Conservation (phyloP, 768 basidiomycete genomes). For the Strobilomyces echinocephalus region DNA sequence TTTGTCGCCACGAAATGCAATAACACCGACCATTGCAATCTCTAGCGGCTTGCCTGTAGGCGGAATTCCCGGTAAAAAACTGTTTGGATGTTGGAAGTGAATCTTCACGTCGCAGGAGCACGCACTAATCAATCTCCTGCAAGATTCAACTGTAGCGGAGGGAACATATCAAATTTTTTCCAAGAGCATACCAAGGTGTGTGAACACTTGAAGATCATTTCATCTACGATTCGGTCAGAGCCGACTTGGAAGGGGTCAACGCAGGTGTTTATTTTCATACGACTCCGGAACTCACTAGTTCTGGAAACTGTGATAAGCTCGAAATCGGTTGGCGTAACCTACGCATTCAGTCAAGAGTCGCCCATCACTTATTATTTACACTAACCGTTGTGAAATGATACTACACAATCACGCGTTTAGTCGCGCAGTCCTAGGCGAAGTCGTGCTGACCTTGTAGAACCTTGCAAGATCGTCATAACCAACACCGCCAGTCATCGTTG, state of each 20-base stretch:
- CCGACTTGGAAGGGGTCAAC: conserved; percentile 27
- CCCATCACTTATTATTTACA: not conserved
- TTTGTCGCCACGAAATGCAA: conserved; percentile 47
- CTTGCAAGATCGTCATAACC: conserved; percentile 38
- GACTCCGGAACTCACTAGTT: conserved; percentile 28
- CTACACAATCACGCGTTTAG: conserved; percentile 18
- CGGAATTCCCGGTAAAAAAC: conserved; percentile 32
- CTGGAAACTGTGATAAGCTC: conserved; percentile 39
- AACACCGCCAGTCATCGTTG: conserved; percentile 46
- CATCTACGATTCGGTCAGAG: conserved; percentile 42
- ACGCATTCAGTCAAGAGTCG: conserved; percentile 2
- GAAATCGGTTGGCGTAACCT: conserved; percentile 40
- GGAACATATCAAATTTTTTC: not conserved
- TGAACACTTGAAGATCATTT: conserved; percentile 42
- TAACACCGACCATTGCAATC: conserved; percentile 41
- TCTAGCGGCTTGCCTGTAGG: conserved; percentile 37
- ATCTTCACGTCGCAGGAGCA: conserved; percentile 2
- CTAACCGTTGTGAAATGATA: conserved; percentile 37
- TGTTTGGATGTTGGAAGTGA: conserved; percentile 3
- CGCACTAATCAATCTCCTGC: conserved; percentile 41
- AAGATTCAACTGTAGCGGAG: not conserved
- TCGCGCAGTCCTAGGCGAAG: not conserved
- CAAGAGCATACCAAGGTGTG: conserved; percentile 32
- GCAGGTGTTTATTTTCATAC: not conserved
- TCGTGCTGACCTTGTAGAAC: conserved; percentile 39